A percentile compares a stretch with the other conserved stretches of the same genome.
These are phyloP conservation scores for Aspergillus neoniger DNA, from an alignment of 2,329 filamentous ascomycete genomes.

Conservation along the genomic window DNA sequence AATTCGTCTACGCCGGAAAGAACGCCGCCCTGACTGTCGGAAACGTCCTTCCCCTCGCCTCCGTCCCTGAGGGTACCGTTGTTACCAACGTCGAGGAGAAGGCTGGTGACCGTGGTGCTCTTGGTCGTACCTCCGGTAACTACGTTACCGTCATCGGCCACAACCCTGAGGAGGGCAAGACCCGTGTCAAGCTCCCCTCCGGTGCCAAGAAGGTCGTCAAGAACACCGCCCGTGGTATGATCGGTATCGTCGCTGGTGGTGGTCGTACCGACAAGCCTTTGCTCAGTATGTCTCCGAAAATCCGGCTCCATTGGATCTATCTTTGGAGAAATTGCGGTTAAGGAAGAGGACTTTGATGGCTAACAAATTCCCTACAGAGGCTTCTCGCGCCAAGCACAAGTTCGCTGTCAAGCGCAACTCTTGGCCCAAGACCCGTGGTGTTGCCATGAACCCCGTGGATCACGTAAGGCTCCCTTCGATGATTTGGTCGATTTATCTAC, in stretches of 20 bases:
- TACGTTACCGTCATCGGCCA: conserved; percentile 98
- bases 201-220: conserved; percentile 99
- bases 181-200: conserved; percentile 97
- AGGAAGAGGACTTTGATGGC: conserved; percentile 24
- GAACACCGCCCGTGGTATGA: conserved; percentile 93
- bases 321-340: background rate
- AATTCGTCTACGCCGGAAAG: conserved; percentile 99
- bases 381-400: conserved; percentile 99
- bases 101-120: conserved; percentile 90
- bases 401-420: conserved; percentile 99
- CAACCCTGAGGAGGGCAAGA: conserved; percentile 99
- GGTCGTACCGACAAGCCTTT: conserved; percentile 99
- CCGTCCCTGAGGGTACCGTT: conserved; percentile 98
- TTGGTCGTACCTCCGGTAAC: conserved; percentile 97
- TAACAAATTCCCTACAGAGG: conserved; percentile 67
- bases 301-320: background rate
- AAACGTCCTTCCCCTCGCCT: conserved; percentile 92
- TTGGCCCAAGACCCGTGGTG: conserved; percentile 99
- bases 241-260: conserved; percentile 98
- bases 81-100: conserved; percentile 99
- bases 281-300: conserved; percentile 64
- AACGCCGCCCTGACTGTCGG: conserved; percentile 94
- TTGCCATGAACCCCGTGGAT: conserved; percentile 99
- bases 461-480: conserved; percentile 60
- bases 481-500: background rate